Evolutionary conservation across 1,284 basidiomycete species (phyloP), one percentile per base, ranked within the genome.

Genomic region (Ceratobasidium sp.): DNA sequence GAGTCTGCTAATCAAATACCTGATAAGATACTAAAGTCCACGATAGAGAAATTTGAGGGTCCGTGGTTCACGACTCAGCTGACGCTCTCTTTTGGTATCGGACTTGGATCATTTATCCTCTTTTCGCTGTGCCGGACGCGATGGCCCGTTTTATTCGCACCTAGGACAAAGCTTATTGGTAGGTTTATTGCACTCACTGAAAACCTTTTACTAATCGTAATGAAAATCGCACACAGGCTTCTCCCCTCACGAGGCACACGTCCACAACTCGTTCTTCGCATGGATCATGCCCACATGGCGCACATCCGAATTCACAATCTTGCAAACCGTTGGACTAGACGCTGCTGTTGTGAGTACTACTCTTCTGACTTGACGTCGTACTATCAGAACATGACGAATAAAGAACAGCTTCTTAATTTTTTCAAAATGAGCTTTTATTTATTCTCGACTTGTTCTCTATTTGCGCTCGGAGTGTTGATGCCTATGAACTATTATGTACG

Each of bases 281-380:
- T 99, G 97, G 97, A 93, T 98, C 75, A 80, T 95, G 75, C 97
- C 97, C 0, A 98, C 96, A 0, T 85, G 98, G 71, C 85, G 87
- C 72, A 94, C 92, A 0, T 94, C 93, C 52, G 97, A 98, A 79
- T 94, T 93, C 77, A 92, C 93, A 2, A 90, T 98, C n/a, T 84
- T 98, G 0, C 96, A 98, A 79, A 96, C 97, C 48, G 96, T 98
- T 12, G 97, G 97, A 0, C 82, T 99, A 59, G 97, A 99, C 81
- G 97, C 96, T 46, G 95, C 95, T 4, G 95, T 98, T 77, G 94
- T 90, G 76, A 75, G 85, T 81, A 21, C 9, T 21, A 12, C 23
- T 21, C 80, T 41, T 62, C 78, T 76, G 32, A 18, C n/a, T 16
- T 43, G 36, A 39, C 72, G 32, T 46, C 36, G 14, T 14, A 39